Base-by-base conservation (phyloP, 2,329 filamentous ascomycete species). In the Neofusicoccum cordaticola region DNA sequence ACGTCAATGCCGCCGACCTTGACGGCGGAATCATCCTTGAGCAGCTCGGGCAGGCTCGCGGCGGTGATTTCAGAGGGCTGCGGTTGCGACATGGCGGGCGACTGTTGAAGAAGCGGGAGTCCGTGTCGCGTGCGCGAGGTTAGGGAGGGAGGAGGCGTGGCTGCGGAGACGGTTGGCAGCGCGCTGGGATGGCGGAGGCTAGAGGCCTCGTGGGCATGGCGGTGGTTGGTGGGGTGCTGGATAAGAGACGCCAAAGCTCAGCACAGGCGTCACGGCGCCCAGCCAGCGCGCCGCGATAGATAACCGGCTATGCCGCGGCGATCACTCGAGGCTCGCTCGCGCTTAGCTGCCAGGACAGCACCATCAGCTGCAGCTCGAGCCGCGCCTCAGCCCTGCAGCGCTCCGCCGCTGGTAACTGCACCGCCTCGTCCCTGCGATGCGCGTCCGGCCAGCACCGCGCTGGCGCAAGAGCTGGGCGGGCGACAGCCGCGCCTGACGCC, bases 1-100 rank as follows among this genome's bases (percentile, higher is more conserved):
- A 93, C 90, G 75, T 97, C 93, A 67, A 95, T 80, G 45, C 93
- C 93, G 9, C 91, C 93, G 45, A 97, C 85, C 78, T 97, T 97
- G 79, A 97, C 90, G 72, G 90, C 88, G 58, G 80, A 84, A 77
- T 97, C 93, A 74, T 89, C 71, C 68, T 85, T 81, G 67, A 95
- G 88, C 60, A 94, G 78, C 63, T 84, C 76, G 22, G 88, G 84
- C 65, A 96, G 84, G 67, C 86, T 83, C 58, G 89, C 85, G 68
- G 84, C 76, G 27, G 89, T 93, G 69, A 91, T 77, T 65, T 78
- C 72, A 60, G 71, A 67, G 66, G 71, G 66, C 53, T 71, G 64
- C 52, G 66, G 53, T 56, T 68, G 52, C 44, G 72, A 64, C 73
- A 74, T 74, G 61, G 52, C 66, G 64, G 62, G 52, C 51, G 35